These are phyloP conservation scores for Actinomortierella wolfii DNA, from an alignment of 371 early-diverging fungal species.

Conservation along the genomic window DNA sequence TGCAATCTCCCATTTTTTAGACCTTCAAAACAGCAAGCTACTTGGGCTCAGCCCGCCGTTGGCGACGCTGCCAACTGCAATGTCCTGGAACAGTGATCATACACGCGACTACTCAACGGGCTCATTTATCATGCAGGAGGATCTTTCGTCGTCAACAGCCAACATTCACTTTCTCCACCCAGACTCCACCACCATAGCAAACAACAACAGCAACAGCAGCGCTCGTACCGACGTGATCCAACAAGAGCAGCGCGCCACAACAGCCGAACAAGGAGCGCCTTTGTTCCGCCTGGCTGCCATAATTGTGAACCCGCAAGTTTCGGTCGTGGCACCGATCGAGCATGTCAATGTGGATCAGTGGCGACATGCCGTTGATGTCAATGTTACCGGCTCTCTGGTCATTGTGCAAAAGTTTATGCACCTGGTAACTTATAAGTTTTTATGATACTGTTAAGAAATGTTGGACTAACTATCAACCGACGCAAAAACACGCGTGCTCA, in stretches of 20 bases:
- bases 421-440: conserved; percentile 9
- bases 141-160: conserved; percentile 24
- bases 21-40: too few relatives aligned
- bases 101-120: background rate
- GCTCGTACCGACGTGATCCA: too few relatives aligned
- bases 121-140: conserved; percentile 19
- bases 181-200: too few relatives aligned
- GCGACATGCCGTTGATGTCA: conserved; percentile 25
- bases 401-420: conserved; percentile 33
- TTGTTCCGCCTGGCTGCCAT: conserved; percentile 27
- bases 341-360: conserved; percentile 24
- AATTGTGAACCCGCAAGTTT: conserved; percentile 16
- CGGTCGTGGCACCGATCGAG: conserved; percentile 17
- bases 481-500: too few relatives aligned
- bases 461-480: too few relatives aligned
- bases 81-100: too few relatives aligned
- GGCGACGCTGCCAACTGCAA: too few relatives aligned
- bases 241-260: too few relatives aligned
- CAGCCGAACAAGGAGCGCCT: conserved; percentile 1
- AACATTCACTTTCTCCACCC: conserved; percentile 14
- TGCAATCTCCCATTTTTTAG: too few relatives aligned
- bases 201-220: too few relatives aligned
- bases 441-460: background rate
- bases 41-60: too few relatives aligned
- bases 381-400: conserved; percentile 24